A percentile compares a stretch with the other conserved stretches of the same genome.
These are phyloP conservation scores for Pseudocohnilembus persalinus DNA, from an alignment of 169 alveolate genomes.

Conservation along the genomic window DNA sequence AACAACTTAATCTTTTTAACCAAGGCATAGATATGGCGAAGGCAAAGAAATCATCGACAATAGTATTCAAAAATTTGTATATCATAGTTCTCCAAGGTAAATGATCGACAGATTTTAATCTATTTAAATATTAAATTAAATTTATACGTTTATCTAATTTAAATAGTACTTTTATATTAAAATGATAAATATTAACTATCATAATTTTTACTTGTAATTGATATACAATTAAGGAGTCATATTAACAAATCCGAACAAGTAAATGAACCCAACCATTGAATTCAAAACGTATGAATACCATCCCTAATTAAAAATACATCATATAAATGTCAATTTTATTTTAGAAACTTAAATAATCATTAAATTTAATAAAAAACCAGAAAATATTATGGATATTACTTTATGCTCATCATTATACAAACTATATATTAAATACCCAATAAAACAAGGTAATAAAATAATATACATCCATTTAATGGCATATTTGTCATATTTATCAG, in stretches of 20 bases:
- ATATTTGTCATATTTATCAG: conserved; percentile 54
- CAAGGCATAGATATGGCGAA: conserved; percentile 98
- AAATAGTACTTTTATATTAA: too few relatives aligned
- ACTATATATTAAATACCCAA: conserved; percentile 92
- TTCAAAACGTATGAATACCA: conserved; percentile 95
- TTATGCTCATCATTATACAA: conserved; percentile 87
- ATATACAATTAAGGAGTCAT: conserved; percentile 98
- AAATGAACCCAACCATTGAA: conserved; percentile 93
- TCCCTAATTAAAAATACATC: too few relatives aligned
- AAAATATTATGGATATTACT: neutral
- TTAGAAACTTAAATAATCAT: neutral
- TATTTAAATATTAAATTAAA: too few relatives aligned
- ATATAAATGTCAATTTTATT: too few relatives aligned
- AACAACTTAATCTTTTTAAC: conserved; percentile 96
- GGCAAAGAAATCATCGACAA: conserved; percentile 98
- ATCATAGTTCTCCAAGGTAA: conserved; percentile 97
- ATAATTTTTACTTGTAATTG: conserved; percentile 88
- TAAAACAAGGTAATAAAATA: conserved; percentile 49
- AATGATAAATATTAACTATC: neutral
- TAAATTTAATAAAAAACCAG: neutral
- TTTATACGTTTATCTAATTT: too few relatives aligned
- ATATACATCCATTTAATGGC: neutral
- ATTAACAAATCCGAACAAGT: conserved; percentile 92
- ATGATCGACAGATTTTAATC: conserved; percentile 97
- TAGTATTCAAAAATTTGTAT: conserved; percentile 96